These are phyloP conservation scores for Syncephalastrum contaminatum DNA, from an alignment of 371 early-diverging fungal species.

Conservation along the genomic window DNA sequence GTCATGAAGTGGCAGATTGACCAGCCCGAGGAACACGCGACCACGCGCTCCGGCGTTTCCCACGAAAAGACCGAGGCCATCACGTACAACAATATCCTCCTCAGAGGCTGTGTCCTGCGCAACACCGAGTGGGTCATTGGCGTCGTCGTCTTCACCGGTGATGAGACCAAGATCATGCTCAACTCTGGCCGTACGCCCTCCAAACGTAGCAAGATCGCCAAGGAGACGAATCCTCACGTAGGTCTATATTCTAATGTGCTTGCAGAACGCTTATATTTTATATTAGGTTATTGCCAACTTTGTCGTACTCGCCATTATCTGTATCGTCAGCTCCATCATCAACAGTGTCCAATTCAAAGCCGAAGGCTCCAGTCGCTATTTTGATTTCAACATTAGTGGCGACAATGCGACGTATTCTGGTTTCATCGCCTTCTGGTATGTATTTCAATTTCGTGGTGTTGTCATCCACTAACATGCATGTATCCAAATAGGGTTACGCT, in stretches of 20 bases:
- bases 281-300: slow-evolving; percentile 49
- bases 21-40: slow-evolving; percentile 19
- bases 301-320: slow-evolving; percentile 47
- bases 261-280: background rate
- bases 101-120: slow-evolving; percentile 89
- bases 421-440: slow-evolving; percentile 50
- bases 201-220: slow-evolving; percentile 93
- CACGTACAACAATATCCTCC: slow-evolving; percentile 79
- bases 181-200: slow-evolving; percentile 90
- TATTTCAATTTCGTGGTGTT: background rate
- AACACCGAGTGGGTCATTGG: slow-evolving; percentile 89
- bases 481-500: slow-evolving; percentile 34
- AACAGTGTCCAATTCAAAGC: slow-evolving; percentile 56
- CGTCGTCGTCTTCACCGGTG: slow-evolving; percentile 84
- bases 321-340: slow-evolving; percentile 64
- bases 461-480: slow-evolving; percentile 1
- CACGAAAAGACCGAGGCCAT: slow-evolving; percentile 66
- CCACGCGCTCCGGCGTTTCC: slow-evolving; percentile 23
- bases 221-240: slow-evolving; percentile 91
- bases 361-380: slow-evolving; percentile 28
- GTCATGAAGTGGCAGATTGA: slow-evolving; percentile 54
- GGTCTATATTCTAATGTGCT: too few species aligned
- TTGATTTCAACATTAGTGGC: slow-evolving; percentile 39
- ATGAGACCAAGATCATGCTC: slow-evolving; percentile 87
- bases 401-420: slow-evolving; percentile 29